phyloP scores from a whole-genome alignment of 2,329 filamentous ascomycete genomes.

The Neopestalotiopsis sp. region DNA sequence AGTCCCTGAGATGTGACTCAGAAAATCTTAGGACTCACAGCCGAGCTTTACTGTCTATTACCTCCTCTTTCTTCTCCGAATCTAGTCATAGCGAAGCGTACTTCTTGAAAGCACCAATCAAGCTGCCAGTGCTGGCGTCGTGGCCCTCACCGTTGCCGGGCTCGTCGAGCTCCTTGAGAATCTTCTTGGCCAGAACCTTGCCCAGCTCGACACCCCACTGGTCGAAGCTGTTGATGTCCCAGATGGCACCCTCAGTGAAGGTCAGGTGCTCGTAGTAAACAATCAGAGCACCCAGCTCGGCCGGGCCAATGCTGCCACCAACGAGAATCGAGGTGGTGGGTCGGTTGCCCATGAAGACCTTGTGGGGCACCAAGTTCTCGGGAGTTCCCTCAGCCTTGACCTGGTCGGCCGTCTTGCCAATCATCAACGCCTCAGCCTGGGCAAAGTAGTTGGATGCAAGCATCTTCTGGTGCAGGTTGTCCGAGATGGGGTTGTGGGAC shows the following conservation, averaged over 20 bases:
- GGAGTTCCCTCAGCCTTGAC: conserved; percentile 77
- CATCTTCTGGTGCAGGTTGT: conserved; percentile 97
- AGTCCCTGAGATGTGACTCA: background rate
- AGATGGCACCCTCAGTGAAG: conserved; percentile 95
- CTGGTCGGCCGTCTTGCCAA: conserved; percentile 83
- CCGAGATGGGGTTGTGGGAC: conserved; percentile 93
- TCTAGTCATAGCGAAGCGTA: conserved; percentile 54
- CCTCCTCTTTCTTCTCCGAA: background rate
- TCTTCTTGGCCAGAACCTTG: conserved; percentile 94
- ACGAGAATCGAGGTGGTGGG: conserved; percentile 93
- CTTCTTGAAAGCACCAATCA: conserved; percentile 93
- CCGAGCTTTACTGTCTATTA: background rate
- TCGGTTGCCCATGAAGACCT: conserved; percentile 97
- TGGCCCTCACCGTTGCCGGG: conserved; percentile 74
- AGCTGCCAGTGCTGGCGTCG: conserved; percentile 85
- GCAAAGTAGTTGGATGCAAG: conserved; percentile 91
- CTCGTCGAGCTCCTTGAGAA: conserved; percentile 83
- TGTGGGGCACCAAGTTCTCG: conserved; percentile 88
- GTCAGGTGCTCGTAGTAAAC: conserved; percentile 99
- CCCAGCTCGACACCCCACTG: conserved; percentile 99
- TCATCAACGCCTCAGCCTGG: conserved; percentile 88
- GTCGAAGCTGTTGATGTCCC: conserved; percentile 99
- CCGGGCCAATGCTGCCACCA: conserved; percentile 91
- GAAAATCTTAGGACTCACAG: background rate
- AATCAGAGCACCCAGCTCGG: conserved; percentile 91